phyloP scores from a whole-genome alignment of 1,284 basidiomycete species.

The Boletus mariae region DNA sequence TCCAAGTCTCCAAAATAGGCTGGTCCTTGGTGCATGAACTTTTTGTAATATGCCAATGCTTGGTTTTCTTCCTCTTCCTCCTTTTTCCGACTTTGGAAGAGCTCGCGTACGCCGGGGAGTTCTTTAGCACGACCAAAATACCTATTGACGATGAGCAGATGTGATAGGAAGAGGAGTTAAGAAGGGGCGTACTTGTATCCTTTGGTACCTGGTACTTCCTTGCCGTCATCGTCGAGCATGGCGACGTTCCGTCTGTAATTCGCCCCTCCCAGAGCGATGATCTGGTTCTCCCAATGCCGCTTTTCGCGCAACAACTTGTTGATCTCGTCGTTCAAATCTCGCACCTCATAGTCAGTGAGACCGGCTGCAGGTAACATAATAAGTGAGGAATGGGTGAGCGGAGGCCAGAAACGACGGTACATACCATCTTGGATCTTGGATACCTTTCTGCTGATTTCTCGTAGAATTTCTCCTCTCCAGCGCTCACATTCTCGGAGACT shows the following conservation, averaged over 20 bases:
- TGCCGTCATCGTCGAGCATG: slow-evolving; percentile 91
- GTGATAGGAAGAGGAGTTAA: background rate
- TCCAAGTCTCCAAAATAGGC: slow-evolving; percentile 92
- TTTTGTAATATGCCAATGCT: slow-evolving; percentile 76
- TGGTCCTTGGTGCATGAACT: slow-evolving; percentile 85
- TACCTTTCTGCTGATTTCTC: slow-evolving; percentile 95
- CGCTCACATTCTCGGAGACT: slow-evolving; percentile 91
- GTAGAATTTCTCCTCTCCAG: slow-evolving; percentile 92
- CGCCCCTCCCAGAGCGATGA: slow-evolving; percentile 90
- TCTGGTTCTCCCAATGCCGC: slow-evolving; percentile 96
- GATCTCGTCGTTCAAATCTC: slow-evolving; percentile 91
- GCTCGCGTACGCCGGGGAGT: slow-evolving; percentile 90
- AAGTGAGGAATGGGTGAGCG: background rate
- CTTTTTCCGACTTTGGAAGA: slow-evolving; percentile 82
- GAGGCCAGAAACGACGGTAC: slow-evolving; percentile 30
- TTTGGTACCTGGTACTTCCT: slow-evolving; percentile 94
- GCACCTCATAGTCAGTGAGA: slow-evolving; percentile 92
- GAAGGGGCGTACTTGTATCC: slow-evolving; percentile 83
- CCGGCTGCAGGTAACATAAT: slow-evolving; percentile 53
- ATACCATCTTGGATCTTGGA: slow-evolving; percentile 95
- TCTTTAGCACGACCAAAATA: slow-evolving; percentile 98
- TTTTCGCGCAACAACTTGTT: slow-evolving; percentile 96
- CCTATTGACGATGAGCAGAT: slow-evolving; percentile 30
- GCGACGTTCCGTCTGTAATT: slow-evolving; percentile 91
- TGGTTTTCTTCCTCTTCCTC: slow-evolving; percentile 85